Evolutionary conservation across 306 rosid species (phyloP), one percentile per base, ranked within the genome.

Genomic region (Begonia loranthoides): DNA sequence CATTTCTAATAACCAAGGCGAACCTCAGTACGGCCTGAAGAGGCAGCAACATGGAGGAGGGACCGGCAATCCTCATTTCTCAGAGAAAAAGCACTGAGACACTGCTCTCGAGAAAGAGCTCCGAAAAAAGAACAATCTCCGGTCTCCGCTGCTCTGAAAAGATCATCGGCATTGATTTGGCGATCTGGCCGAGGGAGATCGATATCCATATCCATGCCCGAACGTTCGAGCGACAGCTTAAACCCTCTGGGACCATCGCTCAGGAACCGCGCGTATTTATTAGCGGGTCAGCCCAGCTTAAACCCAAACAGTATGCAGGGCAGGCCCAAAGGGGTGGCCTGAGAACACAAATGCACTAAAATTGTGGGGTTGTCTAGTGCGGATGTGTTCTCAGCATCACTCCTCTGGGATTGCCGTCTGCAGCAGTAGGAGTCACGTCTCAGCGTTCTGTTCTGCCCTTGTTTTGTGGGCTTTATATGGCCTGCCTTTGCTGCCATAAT

Each of bases 41-140:
- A 82, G 53, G 59, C 85, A 17, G 95, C 87, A 34, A 77, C 84
- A 57, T 89, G 95, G 19, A 84, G 82, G 70, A 89, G 73, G 57
- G 97, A 79, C 47, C 97, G 95, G 44, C 38, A 67, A 58, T 85
- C 97, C 62, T 85, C 97, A 73, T 85, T 85, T 51, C 83, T 60
- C 11, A 77, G 67, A 59, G 81, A 72, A 21, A 82, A 78, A 10
- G 76, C 67, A 49, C 64, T 56, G n/a, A 84, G 73, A 47, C 85
- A 85, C 58, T 56, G 59, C 10, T 70, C 56, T 12, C 54, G 63
- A 1, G 90, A 51, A 21, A 82, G 75, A 11, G 73, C 48, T 53
- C 50, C 17, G 70, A 89, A 79, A 6, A 61, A 40, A n/a, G 78
- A 72, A 12, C 68, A 53, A 50, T 85, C 75, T 21, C 95, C 90